These are phyloP conservation scores for Aspergillus novofumigatus DNA, from an alignment of 2,329 filamentous ascomycete species.

Conservation along the genomic window DNA sequence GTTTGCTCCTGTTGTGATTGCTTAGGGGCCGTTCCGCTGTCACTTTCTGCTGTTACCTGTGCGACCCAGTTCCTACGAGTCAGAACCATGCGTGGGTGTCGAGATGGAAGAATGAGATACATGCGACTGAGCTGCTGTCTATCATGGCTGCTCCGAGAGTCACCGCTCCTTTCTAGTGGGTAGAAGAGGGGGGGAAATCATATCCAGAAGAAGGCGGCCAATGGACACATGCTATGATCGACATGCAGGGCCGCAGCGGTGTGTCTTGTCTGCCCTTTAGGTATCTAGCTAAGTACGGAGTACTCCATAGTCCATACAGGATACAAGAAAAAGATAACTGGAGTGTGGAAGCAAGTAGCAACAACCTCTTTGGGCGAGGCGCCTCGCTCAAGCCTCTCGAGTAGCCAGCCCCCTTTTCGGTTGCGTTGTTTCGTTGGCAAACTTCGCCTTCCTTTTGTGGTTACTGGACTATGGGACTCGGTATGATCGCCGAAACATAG, in stretches of 20 bases:
- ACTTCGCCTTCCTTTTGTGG: not conserved
- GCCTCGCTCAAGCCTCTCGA: not conserved
- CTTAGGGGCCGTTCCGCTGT: not conserved
- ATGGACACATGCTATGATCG: not conserved
- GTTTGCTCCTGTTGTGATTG: not conserved
- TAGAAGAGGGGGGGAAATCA: not conserved
- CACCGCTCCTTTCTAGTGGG: not conserved
- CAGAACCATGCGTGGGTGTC: not conserved
- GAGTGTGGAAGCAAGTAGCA: not conserved
- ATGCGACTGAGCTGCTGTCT: not conserved
- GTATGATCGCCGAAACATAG: not conserved
- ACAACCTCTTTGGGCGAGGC: not conserved
- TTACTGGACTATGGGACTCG: not conserved
- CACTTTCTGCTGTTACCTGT: not conserved
- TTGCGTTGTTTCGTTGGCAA: not conserved
- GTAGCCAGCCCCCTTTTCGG: not conserved
- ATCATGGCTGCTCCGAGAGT: not conserved
- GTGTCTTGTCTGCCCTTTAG: not conserved
- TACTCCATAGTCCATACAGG: no score
- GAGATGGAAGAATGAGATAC: no score
- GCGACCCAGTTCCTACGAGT: not conserved
- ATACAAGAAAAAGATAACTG: no score
- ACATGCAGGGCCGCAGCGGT: not conserved
- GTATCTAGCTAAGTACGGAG: no score
- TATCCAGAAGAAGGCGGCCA: not conserved